A percentile compares a stretch with the other conserved stretches of the same genome.
These are phyloP conservation scores for Mikania micrantha DNA, from an alignment of 129 eudicot genomes.

Conservation along the genomic window DNA sequence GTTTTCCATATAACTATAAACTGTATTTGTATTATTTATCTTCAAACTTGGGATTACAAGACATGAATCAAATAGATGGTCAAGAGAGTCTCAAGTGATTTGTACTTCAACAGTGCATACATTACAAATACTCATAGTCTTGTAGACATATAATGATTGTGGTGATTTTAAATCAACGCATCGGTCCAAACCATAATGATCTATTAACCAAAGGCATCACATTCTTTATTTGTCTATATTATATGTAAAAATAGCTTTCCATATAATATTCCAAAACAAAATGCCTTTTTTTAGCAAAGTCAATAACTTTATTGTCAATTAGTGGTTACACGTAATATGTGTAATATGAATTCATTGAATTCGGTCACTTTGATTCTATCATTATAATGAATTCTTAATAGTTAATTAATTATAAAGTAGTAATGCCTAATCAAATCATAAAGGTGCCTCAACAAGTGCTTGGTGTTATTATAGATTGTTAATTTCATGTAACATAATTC, in stretches of 20 bases:
- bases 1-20: no score
- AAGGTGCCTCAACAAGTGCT: neutral
- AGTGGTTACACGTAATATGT: neutral
- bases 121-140: no score
- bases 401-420: neutral
- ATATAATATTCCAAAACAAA: neutral
- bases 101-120: no score
- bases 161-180: neutral
- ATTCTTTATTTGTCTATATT: neutral
- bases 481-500: slow-evolving; percentile 10
- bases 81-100: no score
- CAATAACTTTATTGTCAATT: neutral
- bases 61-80: neutral
- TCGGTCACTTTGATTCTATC: neutral
- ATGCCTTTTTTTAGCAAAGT: neutral
- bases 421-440: slow-evolving; percentile 12
- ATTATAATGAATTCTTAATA: neutral
- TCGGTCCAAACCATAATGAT: neutral
- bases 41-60: neutral
- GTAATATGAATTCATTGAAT: neutral
- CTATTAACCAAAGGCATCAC: slow-evolving; percentile 2
- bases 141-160: neutral
- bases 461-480: neutral
- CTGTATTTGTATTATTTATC: neutral
- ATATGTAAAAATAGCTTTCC: neutral